Percentiles rank a stretch among this genome's conserved stretches.
These are phyloP conservation scores for Aspergillus terreus DNA, from an alignment of 2,329 filamentous ascomycete species.

Conservation along the genomic window DNA sequence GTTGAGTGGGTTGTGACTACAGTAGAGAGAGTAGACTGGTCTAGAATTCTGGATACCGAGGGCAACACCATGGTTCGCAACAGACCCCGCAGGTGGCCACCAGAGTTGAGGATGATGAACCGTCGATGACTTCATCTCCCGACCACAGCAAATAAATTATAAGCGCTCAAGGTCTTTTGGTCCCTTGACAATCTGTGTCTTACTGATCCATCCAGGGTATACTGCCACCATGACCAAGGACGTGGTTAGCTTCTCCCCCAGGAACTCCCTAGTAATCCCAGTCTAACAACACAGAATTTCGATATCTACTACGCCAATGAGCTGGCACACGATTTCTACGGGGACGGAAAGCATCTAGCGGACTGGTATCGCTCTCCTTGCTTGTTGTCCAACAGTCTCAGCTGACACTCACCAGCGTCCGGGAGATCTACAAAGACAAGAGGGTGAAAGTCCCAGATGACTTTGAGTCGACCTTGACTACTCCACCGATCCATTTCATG, in stretches of 20 bases:
- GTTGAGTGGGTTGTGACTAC: too few relatives aligned
- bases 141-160: not conserved
- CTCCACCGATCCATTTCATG: conserved; percentile 18
- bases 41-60: too few relatives aligned
- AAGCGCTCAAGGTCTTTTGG: too few relatives aligned
- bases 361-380: conserved; percentile 1
- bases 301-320: conserved; percentile 18
- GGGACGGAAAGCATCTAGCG: conserved; percentile 13
- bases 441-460: conserved; percentile 14
- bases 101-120: not conserved
- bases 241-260: not conserved
- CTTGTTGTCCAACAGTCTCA: not conserved
- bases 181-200: too few relatives aligned
- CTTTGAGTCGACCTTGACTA: conserved; percentile 17
- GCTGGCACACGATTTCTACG: conserved; percentile 15
- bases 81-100: not conserved
- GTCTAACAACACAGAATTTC: conserved; percentile 9
- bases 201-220: not conserved
- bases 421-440: conserved; percentile 10
- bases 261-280: not conserved
- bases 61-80: not conserved
- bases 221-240: not conserved
- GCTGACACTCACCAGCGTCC: conserved; percentile 2
- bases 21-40: too few relatives aligned
- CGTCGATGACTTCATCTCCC: not conserved